phyloP scores from a whole-genome alignment of 2,329 filamentous ascomycete genomes.

The Chrysoporthe puriensis region DNA sequence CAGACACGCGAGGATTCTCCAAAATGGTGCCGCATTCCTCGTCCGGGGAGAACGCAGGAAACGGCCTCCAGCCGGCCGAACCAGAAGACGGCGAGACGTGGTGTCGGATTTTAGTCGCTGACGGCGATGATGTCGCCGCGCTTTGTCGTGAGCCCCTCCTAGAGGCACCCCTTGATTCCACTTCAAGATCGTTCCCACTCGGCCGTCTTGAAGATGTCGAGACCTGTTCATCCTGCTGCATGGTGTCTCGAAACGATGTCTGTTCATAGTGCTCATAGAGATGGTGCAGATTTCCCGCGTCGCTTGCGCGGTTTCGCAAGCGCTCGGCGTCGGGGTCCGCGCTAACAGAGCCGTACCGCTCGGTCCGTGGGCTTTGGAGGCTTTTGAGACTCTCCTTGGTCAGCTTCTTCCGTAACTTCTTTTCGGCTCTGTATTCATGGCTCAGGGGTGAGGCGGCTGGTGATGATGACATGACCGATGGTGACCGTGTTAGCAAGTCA shows the following conservation, averaged over 20 bases:
- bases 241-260: slow-evolving; percentile 52
- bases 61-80: slow-evolving; percentile 18
- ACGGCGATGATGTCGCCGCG: slow-evolving; percentile 3
- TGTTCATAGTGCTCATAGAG: slow-evolving; percentile 64
- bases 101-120: slow-evolving; percentile 13
- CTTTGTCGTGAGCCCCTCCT: slow-evolving; percentile 20
- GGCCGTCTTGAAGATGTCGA: background rate
- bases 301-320: slow-evolving; percentile 30
- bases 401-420: slow-evolving; percentile 40
- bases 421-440: slow-evolving; percentile 34
- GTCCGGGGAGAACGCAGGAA: slow-evolving; percentile 22
- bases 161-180: slow-evolving; percentile 2
- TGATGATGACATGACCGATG: slow-evolving; percentile 48
- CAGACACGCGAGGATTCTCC: slow-evolving; percentile 35
- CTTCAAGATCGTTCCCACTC: slow-evolving; percentile 2
- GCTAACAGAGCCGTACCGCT: slow-evolving; percentile 9
- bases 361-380: slow-evolving; percentile 6
- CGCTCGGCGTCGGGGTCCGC: slow-evolving; percentile 15
- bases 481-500: slow-evolving; percentile 46
- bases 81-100: slow-evolving; percentile 27
- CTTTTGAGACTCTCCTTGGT: slow-evolving; percentile 43
- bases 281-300: slow-evolving; percentile 49
- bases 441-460: slow-evolving; percentile 34
- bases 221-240: slow-evolving; percentile 34
- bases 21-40: slow-evolving; percentile 36